These are phyloP conservation scores for Recurvomyces mirabilis DNA, from an alignment of 495 filamentous ascomycete species.

Conservation along the genomic window DNA sequence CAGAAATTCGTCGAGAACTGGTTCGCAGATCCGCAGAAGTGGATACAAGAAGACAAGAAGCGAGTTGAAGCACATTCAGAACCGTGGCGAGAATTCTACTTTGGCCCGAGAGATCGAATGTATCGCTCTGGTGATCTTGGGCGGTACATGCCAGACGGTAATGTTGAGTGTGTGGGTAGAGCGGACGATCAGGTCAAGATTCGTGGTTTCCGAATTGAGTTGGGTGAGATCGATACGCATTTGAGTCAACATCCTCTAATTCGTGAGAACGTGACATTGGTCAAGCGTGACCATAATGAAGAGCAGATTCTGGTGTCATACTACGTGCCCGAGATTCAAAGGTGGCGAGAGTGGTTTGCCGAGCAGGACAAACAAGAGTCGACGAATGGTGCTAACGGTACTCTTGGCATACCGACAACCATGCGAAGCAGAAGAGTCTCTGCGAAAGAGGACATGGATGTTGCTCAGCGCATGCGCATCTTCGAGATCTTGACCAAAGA, in stretches of 20 bases:
- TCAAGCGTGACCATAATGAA: constrained; percentile 79
- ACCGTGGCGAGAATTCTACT: constrained; percentile 69
- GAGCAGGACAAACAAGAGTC: constrained; percentile 42
- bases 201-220: constrained; percentile 87
- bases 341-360: constrained; percentile 52
- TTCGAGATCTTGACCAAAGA: constrained; percentile 49
- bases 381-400: constrained; percentile 34
- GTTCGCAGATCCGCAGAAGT: constrained; percentile 68
- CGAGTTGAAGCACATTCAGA: constrained; percentile 38
- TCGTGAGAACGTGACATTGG: constrained; percentile 76
- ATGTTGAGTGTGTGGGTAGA: constrained; percentile 49
- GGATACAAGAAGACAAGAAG: constrained; percentile 54
- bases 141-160: constrained; percentile 58
- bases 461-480: constrained; percentile 23
- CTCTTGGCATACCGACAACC: constrained; percentile 50
- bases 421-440: constrained; percentile 41
- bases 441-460: constrained; percentile 14
- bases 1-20: constrained; percentile 81
- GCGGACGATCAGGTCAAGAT: constrained; percentile 92
- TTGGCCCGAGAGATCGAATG: constrained; percentile 74
- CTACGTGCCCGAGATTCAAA: constrained; percentile 67
- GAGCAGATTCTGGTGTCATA: constrained; percentile 86
- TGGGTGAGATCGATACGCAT: constrained; percentile 85
- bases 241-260: constrained; percentile 68
- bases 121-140: constrained; percentile 80